phyloP scores from a whole-genome alignment of 768 basidiomycete genomes.

The Phanerochaete sordida region DNA sequence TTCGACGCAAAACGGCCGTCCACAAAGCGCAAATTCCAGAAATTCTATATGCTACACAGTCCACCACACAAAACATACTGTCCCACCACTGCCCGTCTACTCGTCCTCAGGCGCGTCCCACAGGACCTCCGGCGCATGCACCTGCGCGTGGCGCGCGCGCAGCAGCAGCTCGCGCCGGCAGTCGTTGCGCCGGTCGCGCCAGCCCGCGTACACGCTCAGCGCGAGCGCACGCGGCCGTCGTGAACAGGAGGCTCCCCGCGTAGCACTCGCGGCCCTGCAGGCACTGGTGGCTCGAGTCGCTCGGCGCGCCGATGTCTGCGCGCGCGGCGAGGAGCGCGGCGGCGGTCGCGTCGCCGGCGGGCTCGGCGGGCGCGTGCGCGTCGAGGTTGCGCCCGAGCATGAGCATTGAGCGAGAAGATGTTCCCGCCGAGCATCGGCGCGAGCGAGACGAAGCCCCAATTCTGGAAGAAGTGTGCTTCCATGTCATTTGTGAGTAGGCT shows the following conservation, averaged over 20 bases:
- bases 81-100: too few species aligned
- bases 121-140: constrained; percentile 10
- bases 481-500: not conserved
- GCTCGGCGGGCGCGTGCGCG: constrained; percentile 44
- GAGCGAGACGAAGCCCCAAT: constrained; percentile 78
- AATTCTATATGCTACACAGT: too few species aligned
- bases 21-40: too few species aligned
- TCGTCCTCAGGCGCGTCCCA: constrained; percentile 20
- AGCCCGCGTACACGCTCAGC: constrained; percentile 49
- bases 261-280: constrained; percentile 59
- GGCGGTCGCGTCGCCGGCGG: constrained; percentile 4
- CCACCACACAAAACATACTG: too few species aligned
- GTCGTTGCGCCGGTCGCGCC: constrained; percentile 34
- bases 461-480: constrained; percentile 73
- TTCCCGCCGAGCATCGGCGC: constrained; percentile 80
- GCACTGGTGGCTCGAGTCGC: constrained; percentile 41
- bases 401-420: constrained; percentile 78
- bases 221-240: constrained; percentile 42
- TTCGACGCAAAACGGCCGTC: too few species aligned
- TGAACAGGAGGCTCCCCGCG: constrained; percentile 50
- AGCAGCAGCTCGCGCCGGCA: constrained; percentile 4
- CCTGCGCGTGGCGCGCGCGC: constrained; percentile 3
- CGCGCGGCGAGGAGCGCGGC: constrained; percentile 8
- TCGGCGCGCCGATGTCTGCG: constrained; percentile 3
- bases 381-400: constrained; percentile 82